Conservation (phyloP, 768 basidiomycete genomes). For the Hygrocybe coccinea region DNA sequence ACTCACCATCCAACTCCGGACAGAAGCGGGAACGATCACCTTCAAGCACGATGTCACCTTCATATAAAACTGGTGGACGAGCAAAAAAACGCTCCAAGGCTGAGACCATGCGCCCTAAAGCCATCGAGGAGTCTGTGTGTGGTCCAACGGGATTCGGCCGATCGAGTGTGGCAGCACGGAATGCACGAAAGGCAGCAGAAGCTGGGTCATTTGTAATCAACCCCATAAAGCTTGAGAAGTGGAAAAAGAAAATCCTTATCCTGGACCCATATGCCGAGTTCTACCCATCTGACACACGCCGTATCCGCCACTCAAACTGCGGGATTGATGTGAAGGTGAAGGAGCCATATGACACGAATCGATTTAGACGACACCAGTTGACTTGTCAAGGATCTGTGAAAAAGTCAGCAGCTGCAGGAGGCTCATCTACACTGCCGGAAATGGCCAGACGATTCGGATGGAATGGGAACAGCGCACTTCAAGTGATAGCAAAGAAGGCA, state of each 20-base stretch:
- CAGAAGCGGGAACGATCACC: too few relatives aligned
- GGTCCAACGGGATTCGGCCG: not conserved
- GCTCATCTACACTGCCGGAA: not conserved
- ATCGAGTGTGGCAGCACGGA: not conserved
- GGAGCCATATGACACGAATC: constrained; percentile 8
- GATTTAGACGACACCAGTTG: constrained; percentile 12
- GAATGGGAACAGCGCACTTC: not conserved
- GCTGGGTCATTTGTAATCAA: not conserved
- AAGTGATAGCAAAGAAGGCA: not conserved
- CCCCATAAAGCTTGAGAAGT: not conserved
- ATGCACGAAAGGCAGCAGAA: not conserved
- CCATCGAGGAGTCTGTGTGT: not conserved
- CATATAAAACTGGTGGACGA: not conserved
- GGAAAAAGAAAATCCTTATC: constrained; percentile 7
- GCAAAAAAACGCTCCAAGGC: not conserved
- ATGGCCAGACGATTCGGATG: not conserved
- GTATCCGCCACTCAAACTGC: constrained; percentile 14
- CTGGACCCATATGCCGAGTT: not conserved
- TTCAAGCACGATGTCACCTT: not conserved
- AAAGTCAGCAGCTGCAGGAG: not conserved
- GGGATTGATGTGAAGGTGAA: constrained; percentile 9
- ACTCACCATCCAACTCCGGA: too few relatives aligned
- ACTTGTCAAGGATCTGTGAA: not conserved
- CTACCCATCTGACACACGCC: not conserved
- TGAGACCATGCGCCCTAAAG: not conserved